phyloP scores from a whole-genome alignment of 2,329 filamentous ascomycete species.

The Sclerotinia minor region DNA sequence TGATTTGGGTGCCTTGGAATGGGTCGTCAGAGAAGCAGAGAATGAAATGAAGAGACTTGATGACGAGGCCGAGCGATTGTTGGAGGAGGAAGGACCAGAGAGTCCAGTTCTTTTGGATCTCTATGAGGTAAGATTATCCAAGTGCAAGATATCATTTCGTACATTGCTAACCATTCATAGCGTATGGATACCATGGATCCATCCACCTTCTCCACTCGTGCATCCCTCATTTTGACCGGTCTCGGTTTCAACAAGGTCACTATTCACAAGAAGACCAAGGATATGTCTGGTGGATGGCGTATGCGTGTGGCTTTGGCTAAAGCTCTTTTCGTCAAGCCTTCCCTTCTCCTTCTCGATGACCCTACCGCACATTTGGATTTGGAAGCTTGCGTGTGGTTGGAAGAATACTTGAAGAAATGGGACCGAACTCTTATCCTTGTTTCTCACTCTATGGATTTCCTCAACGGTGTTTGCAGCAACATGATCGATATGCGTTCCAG shows the following conservation, averaged over 20 bases:
- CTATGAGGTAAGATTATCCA: slow-evolving; percentile 73
- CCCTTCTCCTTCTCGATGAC: slow-evolving; percentile 92
- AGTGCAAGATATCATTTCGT: not conserved
- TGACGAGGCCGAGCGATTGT: slow-evolving; percentile 80
- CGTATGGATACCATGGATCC: slow-evolving; percentile 99
- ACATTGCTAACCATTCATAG: slow-evolving; percentile 49
- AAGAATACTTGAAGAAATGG: slow-evolving; percentile 99
- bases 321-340: slow-evolving; percentile 97
- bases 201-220: slow-evolving; percentile 92
- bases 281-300: slow-evolving; percentile 99
- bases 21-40: slow-evolving; percentile 95
- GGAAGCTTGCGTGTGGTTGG: slow-evolving; percentile 98
- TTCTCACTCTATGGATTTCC: slow-evolving; percentile 97
- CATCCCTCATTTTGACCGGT: slow-evolving; percentile 95
- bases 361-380: slow-evolving; percentile 98
- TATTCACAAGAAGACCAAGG: slow-evolving; percentile 99
- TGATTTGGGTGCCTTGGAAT: slow-evolving; percentile 89
- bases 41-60: slow-evolving; percentile 89
- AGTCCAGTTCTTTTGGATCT: slow-evolving; percentile 87
- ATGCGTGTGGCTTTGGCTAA: slow-evolving; percentile 98
- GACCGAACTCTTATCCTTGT: slow-evolving; percentile 94
- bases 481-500: slow-evolving; percentile 98
- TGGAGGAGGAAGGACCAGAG: slow-evolving; percentile 91
- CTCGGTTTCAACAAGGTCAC: slow-evolving; percentile 98
- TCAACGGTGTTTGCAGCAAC: slow-evolving; percentile 96